A percentile compares a stretch with the other conserved stretches of the same genome.
These are phyloP conservation scores for Podila horticola DNA, from an alignment of 192 early-diverging fungal species.

Conservation along the genomic window DNA sequence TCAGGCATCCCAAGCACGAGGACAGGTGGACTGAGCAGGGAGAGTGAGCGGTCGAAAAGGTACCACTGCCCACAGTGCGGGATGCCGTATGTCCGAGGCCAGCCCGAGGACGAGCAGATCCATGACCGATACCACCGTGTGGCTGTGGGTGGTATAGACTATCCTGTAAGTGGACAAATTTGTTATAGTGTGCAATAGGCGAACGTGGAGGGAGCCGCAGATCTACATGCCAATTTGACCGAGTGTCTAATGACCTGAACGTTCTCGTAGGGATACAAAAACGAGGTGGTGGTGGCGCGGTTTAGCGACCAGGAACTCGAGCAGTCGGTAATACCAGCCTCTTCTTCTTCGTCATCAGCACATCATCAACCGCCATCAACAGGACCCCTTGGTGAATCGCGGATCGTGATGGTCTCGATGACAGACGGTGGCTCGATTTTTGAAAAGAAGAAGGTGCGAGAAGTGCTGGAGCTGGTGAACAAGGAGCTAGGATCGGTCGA, in stretches of 20 bases:
- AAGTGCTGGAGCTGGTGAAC: slow-evolving; percentile 51
- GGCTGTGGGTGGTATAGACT: slow-evolving; percentile 52
- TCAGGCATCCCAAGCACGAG: neutral
- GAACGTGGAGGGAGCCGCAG: too few species aligned
- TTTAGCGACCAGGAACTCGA: slow-evolving; percentile 16
- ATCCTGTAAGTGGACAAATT: slow-evolving; percentile 35
- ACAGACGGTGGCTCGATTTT: slow-evolving; percentile 20
- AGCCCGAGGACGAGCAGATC: slow-evolving; percentile 48
- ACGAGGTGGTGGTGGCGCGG: slow-evolving; percentile 48
- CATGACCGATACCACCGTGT: slow-evolving; percentile 56
- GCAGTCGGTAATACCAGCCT: neutral
- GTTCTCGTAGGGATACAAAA: slow-evolving; percentile 47
- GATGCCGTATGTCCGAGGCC: slow-evolving; percentile 58
- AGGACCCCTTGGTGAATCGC: slow-evolving; percentile 6
- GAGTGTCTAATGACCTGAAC: too few species aligned
- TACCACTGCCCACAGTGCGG: slow-evolving; percentile 55
- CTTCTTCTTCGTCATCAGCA: neutral
- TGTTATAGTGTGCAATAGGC: too few species aligned
- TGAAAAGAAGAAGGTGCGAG: slow-evolving; percentile 54
- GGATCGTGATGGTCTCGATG: slow-evolving; percentile 50
- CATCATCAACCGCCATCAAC: neutral
- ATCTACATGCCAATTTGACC: too few species aligned
- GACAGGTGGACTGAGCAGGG: slow-evolving; percentile 22
- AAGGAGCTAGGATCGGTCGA: slow-evolving; percentile 54
- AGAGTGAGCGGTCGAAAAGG: slow-evolving; percentile 31